These are phyloP conservation scores for Boletus edulis DNA, from an alignment of 768 basidiomycete species.

Conservation along the genomic window DNA sequence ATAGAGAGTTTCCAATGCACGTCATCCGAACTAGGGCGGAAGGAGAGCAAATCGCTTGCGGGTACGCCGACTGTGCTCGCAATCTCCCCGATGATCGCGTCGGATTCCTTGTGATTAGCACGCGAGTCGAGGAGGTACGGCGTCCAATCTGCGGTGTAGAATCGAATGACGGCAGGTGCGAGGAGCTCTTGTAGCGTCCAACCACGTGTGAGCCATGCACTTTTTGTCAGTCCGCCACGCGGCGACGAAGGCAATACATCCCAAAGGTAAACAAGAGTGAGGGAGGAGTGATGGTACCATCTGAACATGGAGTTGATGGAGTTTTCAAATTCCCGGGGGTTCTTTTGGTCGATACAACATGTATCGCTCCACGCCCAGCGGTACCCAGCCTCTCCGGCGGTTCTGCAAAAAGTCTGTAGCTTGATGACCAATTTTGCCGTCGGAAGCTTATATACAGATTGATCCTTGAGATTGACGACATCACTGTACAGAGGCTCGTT, in stretches of 20 bases:
- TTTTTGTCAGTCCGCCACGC: not conserved
- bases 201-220: conserved; percentile 7
- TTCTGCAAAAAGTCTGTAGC: conserved; percentile 2
- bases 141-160: not conserved
- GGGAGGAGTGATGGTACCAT: conserved; percentile 8
- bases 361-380: conserved; percentile 11
- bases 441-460: conserved; percentile 3
- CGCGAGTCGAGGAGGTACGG: not conserved
- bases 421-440: not conserved
- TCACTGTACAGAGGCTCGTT: conserved; percentile 2
- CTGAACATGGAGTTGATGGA: conserved; percentile 10
- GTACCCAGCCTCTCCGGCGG: not conserved
- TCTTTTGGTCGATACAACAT: conserved; percentile 7
- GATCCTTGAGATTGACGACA: not conserved
- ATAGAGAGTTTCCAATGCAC: conserved; percentile 7
- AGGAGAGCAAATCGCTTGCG: not conserved
- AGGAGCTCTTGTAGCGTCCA: conserved; percentile 15
- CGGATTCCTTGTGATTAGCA: conserved; percentile 6
- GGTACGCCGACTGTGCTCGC: not conserved
- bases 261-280: conserved; percentile 8
- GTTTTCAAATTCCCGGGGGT: conserved; percentile 4
- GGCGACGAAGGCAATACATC: not conserved
- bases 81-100: conserved; percentile 1
- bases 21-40: not conserved
- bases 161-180: conserved; percentile 1